phyloP scores from a whole-genome alignment of 768 basidiomycete species.

The Suillus subalutaceus region DNA sequence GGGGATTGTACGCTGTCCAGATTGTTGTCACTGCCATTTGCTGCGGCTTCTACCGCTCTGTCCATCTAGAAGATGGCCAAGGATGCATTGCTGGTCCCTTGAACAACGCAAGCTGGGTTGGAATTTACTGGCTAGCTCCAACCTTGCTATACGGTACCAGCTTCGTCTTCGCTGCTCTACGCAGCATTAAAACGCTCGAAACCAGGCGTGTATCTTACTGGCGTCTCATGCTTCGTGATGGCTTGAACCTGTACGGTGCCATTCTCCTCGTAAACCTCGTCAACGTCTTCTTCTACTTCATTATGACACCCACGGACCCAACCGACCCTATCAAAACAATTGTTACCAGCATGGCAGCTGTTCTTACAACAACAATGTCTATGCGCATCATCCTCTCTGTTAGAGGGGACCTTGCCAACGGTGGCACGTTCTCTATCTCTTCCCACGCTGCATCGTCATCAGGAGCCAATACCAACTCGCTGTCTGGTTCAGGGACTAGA shows the following conservation, averaged over 20 bases:
- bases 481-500: slow-evolving; percentile 29
- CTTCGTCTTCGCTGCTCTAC: slow-evolving; percentile 26
- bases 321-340: slow-evolving; percentile 79
- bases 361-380: slow-evolving; percentile 86
- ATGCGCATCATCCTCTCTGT: slow-evolving; percentile 85
- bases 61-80: slow-evolving; percentile 72
- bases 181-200: slow-evolving; percentile 27
- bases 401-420: slow-evolving; percentile 71
- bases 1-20: slow-evolving; percentile 64
- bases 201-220: slow-evolving; percentile 63
- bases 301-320: slow-evolving; percentile 63
- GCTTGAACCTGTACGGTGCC: slow-evolving; percentile 83
- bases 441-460: slow-evolving; percentile 44
- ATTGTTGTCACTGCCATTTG: slow-evolving; percentile 71
- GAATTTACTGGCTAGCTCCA: slow-evolving; percentile 82
- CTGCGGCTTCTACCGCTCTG: slow-evolving; percentile 82
- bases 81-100: slow-evolving; percentile 88
- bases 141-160: slow-evolving; percentile 59
- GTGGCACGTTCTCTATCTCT: slow-evolving; percentile 70
- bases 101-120: slow-evolving; percentile 68
- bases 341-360: slow-evolving; percentile 83
- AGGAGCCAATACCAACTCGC: slow-evolving; percentile 51
- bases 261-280: slow-evolving; percentile 80
- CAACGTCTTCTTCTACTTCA: slow-evolving; percentile 89
- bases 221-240: slow-evolving; percentile 91